Evolutionary conservation across 352 stramenopile genomes (phyloP), one percentile per base, ranked within the genome.

Genomic region (Globisporangium recalcitrans): DNA sequence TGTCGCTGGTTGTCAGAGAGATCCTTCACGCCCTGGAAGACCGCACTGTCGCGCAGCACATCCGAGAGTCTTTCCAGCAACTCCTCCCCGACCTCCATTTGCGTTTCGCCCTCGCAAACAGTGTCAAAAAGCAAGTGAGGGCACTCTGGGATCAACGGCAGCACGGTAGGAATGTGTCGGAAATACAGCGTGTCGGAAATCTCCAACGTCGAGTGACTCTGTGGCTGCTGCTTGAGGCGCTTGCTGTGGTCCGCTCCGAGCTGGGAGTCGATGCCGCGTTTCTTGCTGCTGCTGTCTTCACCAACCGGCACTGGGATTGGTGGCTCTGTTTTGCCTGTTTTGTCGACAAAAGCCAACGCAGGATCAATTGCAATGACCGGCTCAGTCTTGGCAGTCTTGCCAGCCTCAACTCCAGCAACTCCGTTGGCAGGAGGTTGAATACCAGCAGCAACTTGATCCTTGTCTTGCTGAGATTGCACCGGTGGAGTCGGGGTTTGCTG

Each of bases 91-190:
- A 77, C 62, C 21, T 65, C 47, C 36, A 48, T 44, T 21, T 72
- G 66, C 6, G 14, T 58, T 24, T 75, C 68, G 16, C 65, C 65
- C 22, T 65, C 49, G 8, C 40, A 59, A 46, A 87, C 72, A 22
- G 61, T 21, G 67, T 92, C 83, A 60, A 92, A 92, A 19, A 92
- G 61, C 60, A 92, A 72, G 22, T 88, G 74, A 5, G 79, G 79
- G 24, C 80, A 90, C 22, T 49, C 73, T 4, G 71, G 65, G 36
- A 85, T 89, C 24, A 73, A 65, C 9, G 83, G 83, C 16, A 92
- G 69, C 40, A 73, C 78, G 42, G 72, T 66, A 4, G 83, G 81
- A 21, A 90, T 69, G 24, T 87, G 68, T 32, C 64, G 60, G 29
- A 90, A 90, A 57, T 73, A 87, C 11, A 70, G 61, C 21, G 65